These are phyloP conservation scores for Platanthera guangdongensis DNA, from an alignment of 106 monocot genomes.

Conservation along the genomic window DNA sequence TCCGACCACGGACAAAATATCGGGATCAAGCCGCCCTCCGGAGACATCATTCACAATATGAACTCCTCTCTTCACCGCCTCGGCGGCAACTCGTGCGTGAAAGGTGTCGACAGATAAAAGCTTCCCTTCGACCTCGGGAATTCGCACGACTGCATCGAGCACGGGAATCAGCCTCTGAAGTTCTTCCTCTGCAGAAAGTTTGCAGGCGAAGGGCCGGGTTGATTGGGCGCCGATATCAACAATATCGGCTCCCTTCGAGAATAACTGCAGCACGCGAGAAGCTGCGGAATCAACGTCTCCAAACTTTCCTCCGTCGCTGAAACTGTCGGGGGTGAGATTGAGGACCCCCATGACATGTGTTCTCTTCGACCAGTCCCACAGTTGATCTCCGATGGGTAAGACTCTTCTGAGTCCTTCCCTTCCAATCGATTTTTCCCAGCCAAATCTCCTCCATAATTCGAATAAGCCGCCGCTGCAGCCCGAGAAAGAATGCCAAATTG, in stretches of 20 bases:
- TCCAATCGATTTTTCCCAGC: slow-evolving; percentile 60
- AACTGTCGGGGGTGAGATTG: slow-evolving; percentile 92
- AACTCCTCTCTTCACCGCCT: slow-evolving; percentile 67
- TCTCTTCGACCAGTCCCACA: slow-evolving; percentile 74
- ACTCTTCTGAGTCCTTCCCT: slow-evolving; percentile 63
- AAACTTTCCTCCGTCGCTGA: slow-evolving; percentile 89
- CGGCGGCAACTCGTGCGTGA: slow-evolving; percentile 70
- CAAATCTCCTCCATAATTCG: slow-evolving; percentile 62
- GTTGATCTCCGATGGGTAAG: slow-evolving; percentile 39
- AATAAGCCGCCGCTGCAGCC: slow-evolving; percentile 40
- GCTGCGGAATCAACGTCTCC: slow-evolving; percentile 43
- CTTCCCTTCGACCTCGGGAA: slow-evolving; percentile 71
- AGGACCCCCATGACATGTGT: slow-evolving; percentile 85
- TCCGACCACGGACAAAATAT: slow-evolving; percentile 43
- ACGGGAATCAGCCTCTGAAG: slow-evolving; percentile 72
- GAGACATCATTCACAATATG: slow-evolving; percentile 94
- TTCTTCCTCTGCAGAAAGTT: slow-evolving; percentile 59
- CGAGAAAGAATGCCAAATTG: slow-evolving; percentile 76
- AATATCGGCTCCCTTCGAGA: slow-evolving; percentile 84
- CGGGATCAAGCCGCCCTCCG: slow-evolving; percentile 66
- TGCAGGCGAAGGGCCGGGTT: slow-evolving; percentile 57
- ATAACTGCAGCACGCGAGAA: slow-evolving; percentile 47
- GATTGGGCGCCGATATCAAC: slow-evolving; percentile 95
- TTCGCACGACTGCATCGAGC: slow-evolving; percentile 46
- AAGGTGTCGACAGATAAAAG: slow-evolving; percentile 84